Evolutionary conservation across 108 stramenopile species (phyloP), one percentile per base, ranked within the genome.

Genomic region (Craspedostauros australis): DNA sequence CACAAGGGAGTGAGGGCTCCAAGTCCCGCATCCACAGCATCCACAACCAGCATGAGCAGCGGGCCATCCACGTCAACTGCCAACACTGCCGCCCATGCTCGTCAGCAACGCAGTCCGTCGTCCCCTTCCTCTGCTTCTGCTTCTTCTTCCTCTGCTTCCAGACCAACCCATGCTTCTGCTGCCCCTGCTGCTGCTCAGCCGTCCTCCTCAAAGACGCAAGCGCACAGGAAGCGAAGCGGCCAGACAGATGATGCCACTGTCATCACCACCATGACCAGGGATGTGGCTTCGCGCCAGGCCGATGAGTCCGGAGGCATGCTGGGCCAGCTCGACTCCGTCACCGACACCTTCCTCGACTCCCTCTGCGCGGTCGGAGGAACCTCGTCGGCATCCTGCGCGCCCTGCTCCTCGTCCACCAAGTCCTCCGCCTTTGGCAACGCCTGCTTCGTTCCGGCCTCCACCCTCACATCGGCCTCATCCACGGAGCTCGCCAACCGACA

Each of bases 281-380:
- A 28, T 9, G 41, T 54, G 22, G 39, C n/a, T n/a, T n/a, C n/a
- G n/a, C n/a, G n/a, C n/a, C n/a, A n/a, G n/a, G n/a, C n/a, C n/a
- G n/a, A n/a, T n/a, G n/a, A n/a, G n/a, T n/a, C n/a, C n/a, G n/a
- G n/a, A n/a, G n/a, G n/a, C n/a, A 39, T 12, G 32, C 26, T 54
- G 12, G 39, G 8, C 39, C 53, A n/a, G 20, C 39, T 54, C 4
- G 39, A 54, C 28, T 54, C 53, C n/a, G 53, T 54, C 0, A 48
- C 54, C 5, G 64, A 64, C 25, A 19, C 33, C 24, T 64, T 64
- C 15, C 46, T 64, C 29, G 64, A 64, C 28, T 44, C 54, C 2
- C 16, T 64, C 20, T 64, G 64, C 24, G n/a, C n/a, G n/a, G n/a
- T n/a, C n/a, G n/a, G n/a, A n/a, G n/a, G n/a, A n/a, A 39, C 49